Conservation (phyloP, 192 early-diverging fungal species). For the Linnemannia hyalina region DNA sequence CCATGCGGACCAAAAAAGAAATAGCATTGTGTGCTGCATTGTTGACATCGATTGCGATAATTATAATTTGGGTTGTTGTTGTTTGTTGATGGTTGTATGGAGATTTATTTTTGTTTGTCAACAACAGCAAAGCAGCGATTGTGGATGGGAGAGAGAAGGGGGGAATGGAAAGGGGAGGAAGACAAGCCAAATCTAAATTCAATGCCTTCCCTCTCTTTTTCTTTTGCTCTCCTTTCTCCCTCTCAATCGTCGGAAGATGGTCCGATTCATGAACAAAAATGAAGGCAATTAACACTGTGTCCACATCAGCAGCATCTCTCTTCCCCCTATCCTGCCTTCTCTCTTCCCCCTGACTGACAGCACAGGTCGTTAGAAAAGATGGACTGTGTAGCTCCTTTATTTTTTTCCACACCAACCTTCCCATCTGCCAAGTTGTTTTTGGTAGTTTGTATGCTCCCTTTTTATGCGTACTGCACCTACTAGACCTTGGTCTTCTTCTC, state of each 20-base stretch:
- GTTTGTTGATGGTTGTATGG: neutral
- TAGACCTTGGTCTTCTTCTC: neutral
- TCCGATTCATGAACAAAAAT: neutral
- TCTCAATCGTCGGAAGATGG: neutral
- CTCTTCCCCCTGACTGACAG: neutral
- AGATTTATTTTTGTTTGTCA: neutral
- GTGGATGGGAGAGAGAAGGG: neutral
- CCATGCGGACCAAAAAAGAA: neutral
- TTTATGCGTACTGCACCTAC: neutral
- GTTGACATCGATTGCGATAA: too few relatives aligned
- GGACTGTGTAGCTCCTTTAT: neutral
- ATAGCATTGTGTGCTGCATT: too few relatives aligned
- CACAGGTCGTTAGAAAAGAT: neutral
- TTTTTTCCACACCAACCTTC: neutral
- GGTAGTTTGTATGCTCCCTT: neutral
- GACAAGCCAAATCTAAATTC: neutral
- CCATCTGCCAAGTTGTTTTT: neutral
- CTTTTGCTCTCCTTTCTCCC: neutral
- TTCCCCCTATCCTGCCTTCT: neutral
- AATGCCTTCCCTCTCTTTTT: neutral
- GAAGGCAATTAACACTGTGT: neutral
- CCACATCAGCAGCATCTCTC: neutral
- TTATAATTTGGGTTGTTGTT: constrained; percentile 4
- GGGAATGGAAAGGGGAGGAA: neutral
- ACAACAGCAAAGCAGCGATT: neutral